Evolutionary conservation across 192 early-diverging fungal genomes (phyloP), one percentile per base, ranked within the genome.

Genomic region (Coemansia aciculifera): DNA sequence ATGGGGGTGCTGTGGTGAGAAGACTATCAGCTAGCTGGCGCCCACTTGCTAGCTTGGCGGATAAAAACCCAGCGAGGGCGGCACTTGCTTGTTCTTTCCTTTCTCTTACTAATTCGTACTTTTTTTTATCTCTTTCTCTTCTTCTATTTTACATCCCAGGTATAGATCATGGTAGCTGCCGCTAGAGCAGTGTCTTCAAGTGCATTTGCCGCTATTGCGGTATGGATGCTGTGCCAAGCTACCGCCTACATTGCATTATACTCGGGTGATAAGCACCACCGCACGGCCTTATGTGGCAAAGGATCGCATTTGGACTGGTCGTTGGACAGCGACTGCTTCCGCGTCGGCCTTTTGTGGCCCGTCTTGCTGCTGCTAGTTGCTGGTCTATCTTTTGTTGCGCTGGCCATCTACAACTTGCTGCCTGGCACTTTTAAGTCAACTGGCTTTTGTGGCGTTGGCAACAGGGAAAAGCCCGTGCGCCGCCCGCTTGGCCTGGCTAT

Each of bases 261-360:
- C 15, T 37, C 40, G 34, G 17, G 3, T 8, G 42, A 44, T 29
- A 17, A 32, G 31, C 54, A 57, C 15, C 54, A 56, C 27, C 34
- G 27, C 10, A 49, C 31, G 10, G 15, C 31, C 29, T 29, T 65
- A 0, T 72, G 69, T 23, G 69, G 69, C 13, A 31, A 57, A 6
- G 63, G 9, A 13, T 34, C 42, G 6, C 32, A 34, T 21, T 72
- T 63, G 51, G 23, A 39, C 3, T 70, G 68, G 68, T 38, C 73
- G 13, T 39, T 63, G 2, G 9, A 29, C 15, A 68, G 46, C 64
- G 64, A 70, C n/a, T 66, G 60, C 23, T 71, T 71, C 38, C 74
- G 74, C 3, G 21, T 17, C 6, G 40, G 61, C 36, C 24, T 59
- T 6, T 46, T 74, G 5, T 79, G 77, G 77, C 72, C 77, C 7